A percentile compares a stretch with the other conserved stretches of the same genome.
phyloP scores from a whole-genome alignment of 345 rosid genomes.

The Nasturtium officinale region DNA sequence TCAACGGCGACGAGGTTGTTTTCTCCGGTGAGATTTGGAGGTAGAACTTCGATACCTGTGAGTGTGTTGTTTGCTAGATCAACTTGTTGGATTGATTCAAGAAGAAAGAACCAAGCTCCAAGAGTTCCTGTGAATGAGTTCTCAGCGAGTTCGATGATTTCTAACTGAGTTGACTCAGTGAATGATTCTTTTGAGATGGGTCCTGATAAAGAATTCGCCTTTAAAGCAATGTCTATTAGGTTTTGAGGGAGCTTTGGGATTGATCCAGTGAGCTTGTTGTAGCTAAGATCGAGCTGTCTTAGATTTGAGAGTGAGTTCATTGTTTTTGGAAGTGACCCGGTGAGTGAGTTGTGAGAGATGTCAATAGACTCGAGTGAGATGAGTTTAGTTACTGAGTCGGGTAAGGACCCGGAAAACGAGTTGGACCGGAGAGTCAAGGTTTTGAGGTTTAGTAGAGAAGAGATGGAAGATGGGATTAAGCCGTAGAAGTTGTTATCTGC shows the following conservation, averaged over 20 bases:
- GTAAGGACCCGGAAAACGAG: constrained; percentile 66
- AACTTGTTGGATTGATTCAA: constrained; percentile 74
- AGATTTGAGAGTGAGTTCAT: constrained; percentile 47
- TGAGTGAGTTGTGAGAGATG: constrained; percentile 63
- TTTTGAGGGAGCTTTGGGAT: constrained; percentile 65
- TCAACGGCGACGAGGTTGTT: constrained; percentile 77
- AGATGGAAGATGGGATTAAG: constrained; percentile 60
- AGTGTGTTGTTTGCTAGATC: constrained; percentile 76
- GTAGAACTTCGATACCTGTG: constrained; percentile 54
- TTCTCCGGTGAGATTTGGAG: constrained; percentile 41
- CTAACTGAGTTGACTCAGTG: constrained; percentile 61
- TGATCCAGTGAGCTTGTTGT: constrained; percentile 68
- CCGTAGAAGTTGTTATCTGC: constrained; percentile 76
- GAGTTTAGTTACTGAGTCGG: constrained; percentile 51
- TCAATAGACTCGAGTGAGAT: constrained; percentile 58
- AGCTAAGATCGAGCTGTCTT: constrained; percentile 71
- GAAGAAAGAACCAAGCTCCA: constrained; percentile 71
- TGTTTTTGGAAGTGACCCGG: constrained; percentile 61
- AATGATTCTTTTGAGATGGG: constrained; percentile 52
- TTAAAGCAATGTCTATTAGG: constrained; percentile 65
- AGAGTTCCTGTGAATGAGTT: constrained; percentile 74
- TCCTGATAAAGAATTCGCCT: constrained; percentile 72
- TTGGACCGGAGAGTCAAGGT: constrained; percentile 66
- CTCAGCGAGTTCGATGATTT: constrained; percentile 77
- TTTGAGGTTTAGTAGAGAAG: constrained; percentile 59